A percentile compares a stretch with the other conserved stretches of the same genome.
These are phyloP conservation scores for Russula earlei DNA, from an alignment of 768 basidiomycete genomes.

Conservation along the genomic window DNA sequence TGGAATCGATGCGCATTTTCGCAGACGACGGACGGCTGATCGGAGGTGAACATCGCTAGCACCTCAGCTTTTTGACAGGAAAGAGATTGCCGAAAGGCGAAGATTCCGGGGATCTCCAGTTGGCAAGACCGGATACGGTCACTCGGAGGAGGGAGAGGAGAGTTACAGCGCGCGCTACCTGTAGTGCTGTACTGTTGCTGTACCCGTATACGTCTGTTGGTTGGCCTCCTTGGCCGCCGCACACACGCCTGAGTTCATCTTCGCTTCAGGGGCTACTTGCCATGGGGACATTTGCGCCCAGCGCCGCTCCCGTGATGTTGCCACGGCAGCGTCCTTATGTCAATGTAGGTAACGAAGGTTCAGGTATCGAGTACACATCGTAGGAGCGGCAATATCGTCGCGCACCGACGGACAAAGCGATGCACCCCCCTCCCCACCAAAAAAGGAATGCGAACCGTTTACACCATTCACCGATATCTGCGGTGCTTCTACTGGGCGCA, in stretches of 20 bases:
- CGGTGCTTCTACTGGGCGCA: not conserved
- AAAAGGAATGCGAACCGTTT: not conserved
- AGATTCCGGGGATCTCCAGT: too few relatives aligned
- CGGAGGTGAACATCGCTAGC: too few relatives aligned
- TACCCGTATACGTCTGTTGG: too few relatives aligned
- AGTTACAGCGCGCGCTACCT: too few relatives aligned
- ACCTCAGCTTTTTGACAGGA: too few relatives aligned
- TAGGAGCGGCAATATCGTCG: not conserved
- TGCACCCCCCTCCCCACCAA: not conserved
- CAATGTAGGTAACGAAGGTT: not conserved
- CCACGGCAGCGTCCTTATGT: not conserved
- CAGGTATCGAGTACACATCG: not conserved
- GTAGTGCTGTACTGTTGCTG: too few relatives aligned
- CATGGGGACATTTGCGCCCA: slow-evolving; percentile 1
- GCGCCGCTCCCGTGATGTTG: not conserved
- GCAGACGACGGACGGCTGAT: too few relatives aligned
- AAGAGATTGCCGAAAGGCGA: too few relatives aligned
- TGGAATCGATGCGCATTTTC: too few relatives aligned
- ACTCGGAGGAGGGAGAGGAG: too few relatives aligned
- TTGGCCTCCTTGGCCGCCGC: too few relatives aligned
- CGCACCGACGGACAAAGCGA: not conserved
- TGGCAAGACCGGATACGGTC: too few relatives aligned
- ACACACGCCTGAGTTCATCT: not conserved
- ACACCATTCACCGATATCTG: not conserved
- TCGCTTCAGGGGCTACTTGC: not conserved